A percentile compares a stretch with the other conserved stretches of the same genome.
Evolutionary conservation across 2,329 filamentous ascomycete genomes (phyloP).

Genomic region (Aureobasidium mangrovei): DNA sequence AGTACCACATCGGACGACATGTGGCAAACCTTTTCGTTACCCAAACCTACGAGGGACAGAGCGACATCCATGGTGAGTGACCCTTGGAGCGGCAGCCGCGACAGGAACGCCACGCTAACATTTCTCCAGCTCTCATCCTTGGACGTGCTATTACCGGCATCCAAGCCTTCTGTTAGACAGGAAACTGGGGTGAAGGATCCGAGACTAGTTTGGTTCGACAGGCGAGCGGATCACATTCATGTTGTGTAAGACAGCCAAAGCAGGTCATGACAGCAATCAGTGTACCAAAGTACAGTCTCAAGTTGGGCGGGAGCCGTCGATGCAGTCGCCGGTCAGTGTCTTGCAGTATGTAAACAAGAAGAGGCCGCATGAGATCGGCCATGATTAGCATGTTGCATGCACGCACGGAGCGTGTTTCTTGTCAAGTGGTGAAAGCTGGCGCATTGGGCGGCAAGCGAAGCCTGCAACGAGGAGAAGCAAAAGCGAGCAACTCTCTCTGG

Average conservation of each 20-base stretch:
- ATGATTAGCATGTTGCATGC: not conserved
- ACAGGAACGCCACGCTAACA: slow-evolving; percentile 16
- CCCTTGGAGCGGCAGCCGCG: not conserved
- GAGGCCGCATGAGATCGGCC: not conserved
- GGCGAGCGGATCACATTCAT: not conserved
- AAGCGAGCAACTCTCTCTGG: not conserved
- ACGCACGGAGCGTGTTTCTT: not conserved
- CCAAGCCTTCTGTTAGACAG: slow-evolving; percentile 55
- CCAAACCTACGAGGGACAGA: slow-evolving; percentile 97
- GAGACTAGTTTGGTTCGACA: not conserved
- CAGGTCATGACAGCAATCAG: not conserved
- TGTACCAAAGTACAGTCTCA: not conserved
- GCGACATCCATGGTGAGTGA: slow-evolving; percentile 84
- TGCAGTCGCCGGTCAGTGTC: not conserved
- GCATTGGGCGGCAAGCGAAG: slow-evolving; percentile 5
- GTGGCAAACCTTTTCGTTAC: slow-evolving; percentile 95
- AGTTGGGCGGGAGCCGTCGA: too few relatives aligned
- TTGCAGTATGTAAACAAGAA: not conserved
- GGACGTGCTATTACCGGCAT: slow-evolving; percentile 52
- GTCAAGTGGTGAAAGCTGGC: not conserved
- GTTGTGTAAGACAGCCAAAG: slow-evolving; percentile 8
- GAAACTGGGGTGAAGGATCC: not conserved
- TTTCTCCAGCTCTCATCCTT: slow-evolving; percentile 38
- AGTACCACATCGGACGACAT: slow-evolving; percentile 90
- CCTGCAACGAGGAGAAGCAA: not conserved